Base-by-base conservation (phyloP, 192 early-diverging fungal genomes). In the Ramicandelaber brevisporus region DNA sequence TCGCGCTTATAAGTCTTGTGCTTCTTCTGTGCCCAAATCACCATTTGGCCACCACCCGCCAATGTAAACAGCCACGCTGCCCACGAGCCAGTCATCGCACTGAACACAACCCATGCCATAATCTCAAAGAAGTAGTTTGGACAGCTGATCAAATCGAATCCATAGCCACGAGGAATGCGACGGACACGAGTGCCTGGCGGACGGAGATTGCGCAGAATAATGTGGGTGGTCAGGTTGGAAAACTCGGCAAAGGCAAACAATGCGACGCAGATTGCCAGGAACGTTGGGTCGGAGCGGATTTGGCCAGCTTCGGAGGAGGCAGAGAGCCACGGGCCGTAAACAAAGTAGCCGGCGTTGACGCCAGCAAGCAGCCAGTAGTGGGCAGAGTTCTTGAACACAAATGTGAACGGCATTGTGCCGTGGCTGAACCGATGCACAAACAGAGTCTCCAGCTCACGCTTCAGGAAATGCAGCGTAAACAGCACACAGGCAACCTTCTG, bases 11-110 rank as follows among this genome's bases (percentile, higher is more conserved):
- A 96, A 27, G 63, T 57, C 37, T 65, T 66, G 57, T 90, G 85
- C 62, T 96, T 96, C 65, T 96, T 96, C 42, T 86, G 37, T 2
- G 89, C 89, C 89, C 89, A 96, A 5, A 75, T 15, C 37, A 77
- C 78, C 88, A 92, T 92, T 50, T 89, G 71, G 29, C 53, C 73
- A n/a, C 61, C 55, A 18, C 65, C 68, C 29, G 73, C 67, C 17
- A 63, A 48, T 30, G 68, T 59, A 38, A 82, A 78, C 19, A 77
- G 36, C 28, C 66, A 45, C 5, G 66, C 61, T 27, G 63, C 61
- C 39, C 53, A 40, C 24, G 65, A 72, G 37, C 73, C 68, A 12
- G 78, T 81, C 41, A 92, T 45, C 26, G 61, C 42, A 15, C 63
- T 51, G 31, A 90, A 41, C 21, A 65, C 62, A 11, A 65, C 41